Percentiles rank a stretch among this genome's conserved stretches.
Evolutionary conservation across 1,284 basidiomycete genomes (phyloP).

Genomic region (Pseudozyma flocculosa): DNA sequence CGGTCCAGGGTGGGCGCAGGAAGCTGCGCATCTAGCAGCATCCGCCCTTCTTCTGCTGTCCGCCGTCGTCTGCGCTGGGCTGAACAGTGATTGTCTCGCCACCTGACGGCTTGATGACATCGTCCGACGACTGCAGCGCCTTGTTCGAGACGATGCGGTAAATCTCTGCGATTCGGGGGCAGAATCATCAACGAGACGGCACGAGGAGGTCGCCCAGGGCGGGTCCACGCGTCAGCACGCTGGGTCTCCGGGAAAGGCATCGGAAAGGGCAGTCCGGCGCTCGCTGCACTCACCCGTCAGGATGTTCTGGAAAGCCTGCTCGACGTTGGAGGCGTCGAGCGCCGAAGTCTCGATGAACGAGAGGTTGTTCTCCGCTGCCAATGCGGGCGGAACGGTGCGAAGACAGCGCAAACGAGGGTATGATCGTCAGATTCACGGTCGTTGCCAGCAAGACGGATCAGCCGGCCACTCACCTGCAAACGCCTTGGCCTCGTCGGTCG

Average conservation of each 20-base stretch:
- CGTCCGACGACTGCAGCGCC: constrained; percentile 57
- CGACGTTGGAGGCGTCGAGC: constrained; percentile 97
- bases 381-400: constrained; percentile 1
- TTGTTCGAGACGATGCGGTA: constrained; percentile 59
- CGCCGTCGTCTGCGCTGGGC: constrained; percentile 55
- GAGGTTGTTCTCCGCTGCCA: constrained; percentile 76
- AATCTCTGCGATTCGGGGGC: constrained; percentile 39
- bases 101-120: constrained; percentile 56
- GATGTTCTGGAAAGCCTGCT: constrained; percentile 89
- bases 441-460: neutral
- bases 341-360: constrained; percentile 96
- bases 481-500: constrained; percentile 69
- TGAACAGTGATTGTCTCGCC: constrained; percentile 59
- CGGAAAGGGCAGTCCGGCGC: too few relatives aligned
- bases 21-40: too few relatives aligned
- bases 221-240: too few relatives aligned
- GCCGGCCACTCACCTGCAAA: constrained; percentile 48
- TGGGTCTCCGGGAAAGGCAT: neutral
- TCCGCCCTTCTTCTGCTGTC: constrained; percentile 55
- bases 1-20: too few relatives aligned
- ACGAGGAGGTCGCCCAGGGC: too few relatives aligned
- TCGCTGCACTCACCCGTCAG: constrained; percentile 83
- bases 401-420: neutral
- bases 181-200: neutral
- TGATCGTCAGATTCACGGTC: too few relatives aligned